Conservation (phyloP, 2,329 filamentous ascomycete genomes). For the Pestalotiopsis fici region DNA sequence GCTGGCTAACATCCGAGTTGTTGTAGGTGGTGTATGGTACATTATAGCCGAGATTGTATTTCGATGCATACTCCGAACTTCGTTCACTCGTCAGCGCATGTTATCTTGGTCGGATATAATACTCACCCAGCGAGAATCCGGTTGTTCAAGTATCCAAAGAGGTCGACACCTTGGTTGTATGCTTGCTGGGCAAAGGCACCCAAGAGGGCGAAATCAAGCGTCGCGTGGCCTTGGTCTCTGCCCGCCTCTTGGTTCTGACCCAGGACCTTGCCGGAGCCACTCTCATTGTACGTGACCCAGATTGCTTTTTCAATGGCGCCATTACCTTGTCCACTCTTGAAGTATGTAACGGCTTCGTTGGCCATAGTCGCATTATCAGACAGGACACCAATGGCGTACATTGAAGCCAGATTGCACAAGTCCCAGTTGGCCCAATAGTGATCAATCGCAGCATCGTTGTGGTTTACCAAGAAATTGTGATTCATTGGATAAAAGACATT, state of each 20-base stretch:
- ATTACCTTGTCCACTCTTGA: conserved; percentile 37
- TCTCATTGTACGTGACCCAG: conserved; percentile 23
- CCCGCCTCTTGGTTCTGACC: conserved; percentile 42
- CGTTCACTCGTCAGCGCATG: background rate
- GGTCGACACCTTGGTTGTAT: conserved; percentile 42
- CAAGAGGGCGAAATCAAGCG: conserved; percentile 38
- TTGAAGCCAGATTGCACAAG: conserved; percentile 40
- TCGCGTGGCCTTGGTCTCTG: conserved; percentile 45
- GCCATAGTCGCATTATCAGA: conserved; percentile 42
- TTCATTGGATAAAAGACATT: conserved; percentile 40
- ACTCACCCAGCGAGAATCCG: conserved; percentile 28
- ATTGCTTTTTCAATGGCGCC: conserved; percentile 32
- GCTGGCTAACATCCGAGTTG: conserved; percentile 34
- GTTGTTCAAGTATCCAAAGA: conserved; percentile 35
- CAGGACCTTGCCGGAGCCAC: conserved; percentile 28
- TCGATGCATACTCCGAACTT: conserved; percentile 36
- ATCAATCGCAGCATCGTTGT: conserved; percentile 33
- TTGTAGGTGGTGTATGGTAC: conserved; percentile 42
- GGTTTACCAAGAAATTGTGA: conserved; percentile 34
- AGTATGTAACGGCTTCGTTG: conserved; percentile 38
- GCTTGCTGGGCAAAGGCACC: conserved; percentile 41
- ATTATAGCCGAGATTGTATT: conserved; percentile 42
- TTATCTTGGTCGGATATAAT: background rate
- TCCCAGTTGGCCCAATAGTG: conserved; percentile 46
- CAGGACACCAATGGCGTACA: conserved; percentile 41